Evolutionary conservation across 108 stramenopile species (phyloP), one percentile per base, ranked within the genome.

Genomic region (Craspedostauros australis): DNA sequence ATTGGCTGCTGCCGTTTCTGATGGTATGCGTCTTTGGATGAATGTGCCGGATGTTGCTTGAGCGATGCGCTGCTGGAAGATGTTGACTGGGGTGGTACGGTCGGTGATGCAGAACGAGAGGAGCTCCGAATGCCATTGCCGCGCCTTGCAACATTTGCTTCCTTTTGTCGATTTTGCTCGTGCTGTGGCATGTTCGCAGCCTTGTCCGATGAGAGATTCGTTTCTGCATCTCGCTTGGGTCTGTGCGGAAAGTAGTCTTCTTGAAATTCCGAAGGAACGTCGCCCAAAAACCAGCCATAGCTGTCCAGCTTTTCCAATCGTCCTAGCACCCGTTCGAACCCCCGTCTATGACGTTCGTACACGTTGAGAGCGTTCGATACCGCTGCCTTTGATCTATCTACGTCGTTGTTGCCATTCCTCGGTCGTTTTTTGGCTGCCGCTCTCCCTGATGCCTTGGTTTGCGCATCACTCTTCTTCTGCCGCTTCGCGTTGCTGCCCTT

Each of bases 281-380:
- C 56, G 11, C 72, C 80, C 4, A 66, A 64, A 55, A 91, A 91
- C 50, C 75, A 86, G 32, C 68, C 65, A 46, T 75, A 91, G 20
- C 60, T 55, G 66, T 91, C 88, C 42, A 71, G 36, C 63, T 86
- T 91, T 56, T 91, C 76, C 16, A 91, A 49, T 40, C 85, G 68
- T 9, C 11, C 33, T 11, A 86, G 19, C 18, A 47, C 64, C 9
- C 83, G 60, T 60, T 91, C 88, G 64, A 91, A 81, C 55, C 86
- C 88, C 30, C 75, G 57, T 16, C 73, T 70, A 50, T 91, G 88
- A 32, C 64, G 63, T 39, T 63, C 62, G 38, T 75, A 86, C 57
- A 91, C 26, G 34, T 76, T 65, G 1, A 71, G 8, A 6, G 57
- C 60, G 20, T 64, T 68, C 26, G 54, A 49, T 37, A 46, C 29